A percentile compares a stretch with the other conserved stretches of the same genome.
These are phyloP conservation scores for Scleroderma bovista DNA, from an alignment of 768 basidiomycete species.

Conservation along the genomic window DNA sequence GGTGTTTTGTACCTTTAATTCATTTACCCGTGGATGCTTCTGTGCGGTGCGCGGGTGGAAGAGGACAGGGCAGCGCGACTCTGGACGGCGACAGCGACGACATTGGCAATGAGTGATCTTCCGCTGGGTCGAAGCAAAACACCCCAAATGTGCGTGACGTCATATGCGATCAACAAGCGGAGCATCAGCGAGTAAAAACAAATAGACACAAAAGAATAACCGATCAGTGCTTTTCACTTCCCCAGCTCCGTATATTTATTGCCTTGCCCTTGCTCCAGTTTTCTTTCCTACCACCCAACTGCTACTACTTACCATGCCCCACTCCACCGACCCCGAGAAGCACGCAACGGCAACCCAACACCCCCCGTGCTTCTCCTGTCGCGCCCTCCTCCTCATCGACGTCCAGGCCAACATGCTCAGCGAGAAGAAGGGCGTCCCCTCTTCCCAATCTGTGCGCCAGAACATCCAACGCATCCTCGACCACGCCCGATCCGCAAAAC, in stretches of 20 bases:
- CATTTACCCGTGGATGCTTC: neutral
- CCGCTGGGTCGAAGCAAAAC: too few species aligned
- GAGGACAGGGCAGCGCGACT: too few species aligned
- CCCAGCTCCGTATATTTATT: neutral
- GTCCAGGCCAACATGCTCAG: constrained; percentile 51
- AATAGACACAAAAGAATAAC: constrained; percentile 9
- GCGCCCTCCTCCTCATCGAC: constrained; percentile 56
- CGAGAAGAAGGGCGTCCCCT: constrained; percentile 49
- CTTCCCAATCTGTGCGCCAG: constrained; percentile 34
- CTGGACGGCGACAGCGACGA: too few species aligned
- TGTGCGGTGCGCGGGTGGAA: neutral
- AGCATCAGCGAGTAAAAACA: neutral
- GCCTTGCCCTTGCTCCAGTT: neutral
- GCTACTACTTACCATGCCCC: neutral
- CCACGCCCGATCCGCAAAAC: constrained; percentile 41
- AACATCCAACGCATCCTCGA: constrained; percentile 49
- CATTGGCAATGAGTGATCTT: too few species aligned
- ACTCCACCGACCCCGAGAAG: neutral
- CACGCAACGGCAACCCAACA: constrained; percentile 14
- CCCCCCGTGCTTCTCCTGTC: constrained; percentile 18
- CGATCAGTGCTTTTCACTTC: constrained; percentile 1
- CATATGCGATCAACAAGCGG: constrained; percentile 10
- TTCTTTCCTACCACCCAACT: neutral
- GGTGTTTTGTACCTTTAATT: too few species aligned
- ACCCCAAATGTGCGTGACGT: constrained; percentile 16